Base-by-base conservation (phyloP, 2,329 filamentous ascomycete species). In the Hymenoscyphus infarciens region DNA sequence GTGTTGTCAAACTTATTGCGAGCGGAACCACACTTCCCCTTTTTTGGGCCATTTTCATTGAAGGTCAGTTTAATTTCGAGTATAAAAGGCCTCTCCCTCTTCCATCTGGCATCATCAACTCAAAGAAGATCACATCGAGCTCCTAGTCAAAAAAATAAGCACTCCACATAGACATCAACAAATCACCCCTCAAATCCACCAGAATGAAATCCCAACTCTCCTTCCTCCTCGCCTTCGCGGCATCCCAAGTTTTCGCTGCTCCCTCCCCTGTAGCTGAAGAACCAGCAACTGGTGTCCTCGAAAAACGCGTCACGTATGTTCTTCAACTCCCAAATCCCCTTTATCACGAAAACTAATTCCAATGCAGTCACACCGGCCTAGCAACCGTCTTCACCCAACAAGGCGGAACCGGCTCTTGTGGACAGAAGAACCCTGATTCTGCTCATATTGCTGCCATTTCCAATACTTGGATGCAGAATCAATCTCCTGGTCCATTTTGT, bases 341-440 rank as follows among this genome's bases (percentile, higher is more conserved):
- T 29, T 31, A 15, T 6, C 11, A 7, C 25, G 7, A 45, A 35
- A 38, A 60, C 45, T 19, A 27, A 60, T 39, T 10, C 3, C 1
- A 27, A 42, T 22, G 27, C 27, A 61, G 59, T 45, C 52, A 61
- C 39, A 42, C 33, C n/a, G 60, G 60, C 15, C 16, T 52, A n/a
- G 60, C 22, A 33, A 61, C 60, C 1, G 39, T 61, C 60, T 61
- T 35, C 38, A 61, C 60, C 54, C 60, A 61, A 39, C 4, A 61
- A 25, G 60, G 60, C 25, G 60, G 60, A 27, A 61, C 54, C 25
- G 60, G 60, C 13, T 56, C 60, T n/a, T 61, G 60, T 22, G 60
- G 60, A n/a, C 22, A 57, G n/a, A 31, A 5, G 13, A 56, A 61
- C 54, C 38, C 60, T 8, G 60, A 61, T 39, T 49, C 35, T 29